Base-by-base conservation (phyloP, 805 yeast species). In the Wickerhamiella australiensis region DNA sequence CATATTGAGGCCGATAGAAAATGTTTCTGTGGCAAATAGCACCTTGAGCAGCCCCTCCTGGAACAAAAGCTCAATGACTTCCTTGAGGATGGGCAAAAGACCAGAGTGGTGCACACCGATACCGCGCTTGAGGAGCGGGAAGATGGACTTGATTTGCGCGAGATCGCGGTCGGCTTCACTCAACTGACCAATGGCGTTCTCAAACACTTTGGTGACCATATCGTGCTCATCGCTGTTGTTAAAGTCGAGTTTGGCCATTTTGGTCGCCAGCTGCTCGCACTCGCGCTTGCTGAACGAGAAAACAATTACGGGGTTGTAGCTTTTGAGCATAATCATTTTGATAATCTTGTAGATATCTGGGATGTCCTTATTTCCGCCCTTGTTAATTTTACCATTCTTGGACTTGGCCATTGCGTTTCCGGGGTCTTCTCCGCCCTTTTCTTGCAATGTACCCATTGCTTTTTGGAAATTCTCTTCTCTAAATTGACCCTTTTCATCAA, bases 61-160 rank as follows among this genome's bases (percentile, higher is more conserved):
- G 71, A 92, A 92, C 52, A 92, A 68, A 68, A 92, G 85, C 70
- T 92, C 99, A 61, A 88, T 88, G 53, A 90, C 92, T 66, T 88
- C 97, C 61, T 90, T 88, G 54, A 88, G 71, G 54, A 88, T 90
- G 6, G 97, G 97, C 55, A 92, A 71, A 43, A 92, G 71, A 27
- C 99, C 99, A 49, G 96, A 86, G 67, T 92, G 99, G 70, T 92
- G 99, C 60, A 92, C 92, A 61, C 98, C 99, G 55, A 92, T 90
- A 62, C 99, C 99, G 67, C 98, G 79, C 65, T 82, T 80, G 56
- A 92, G 70, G 48, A 92, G 69, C 0, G 97, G 97, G 52, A 87
- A 69, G 52, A 92, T 85, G 61, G 86, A 90, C 59, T 85, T 84
- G 59, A 92, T 92, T 67, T 92, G 98, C 1, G 97, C 97, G 44